Base-by-base conservation (phyloP, 805 yeast genomes). In the Lipomyces yamadae region DNA sequence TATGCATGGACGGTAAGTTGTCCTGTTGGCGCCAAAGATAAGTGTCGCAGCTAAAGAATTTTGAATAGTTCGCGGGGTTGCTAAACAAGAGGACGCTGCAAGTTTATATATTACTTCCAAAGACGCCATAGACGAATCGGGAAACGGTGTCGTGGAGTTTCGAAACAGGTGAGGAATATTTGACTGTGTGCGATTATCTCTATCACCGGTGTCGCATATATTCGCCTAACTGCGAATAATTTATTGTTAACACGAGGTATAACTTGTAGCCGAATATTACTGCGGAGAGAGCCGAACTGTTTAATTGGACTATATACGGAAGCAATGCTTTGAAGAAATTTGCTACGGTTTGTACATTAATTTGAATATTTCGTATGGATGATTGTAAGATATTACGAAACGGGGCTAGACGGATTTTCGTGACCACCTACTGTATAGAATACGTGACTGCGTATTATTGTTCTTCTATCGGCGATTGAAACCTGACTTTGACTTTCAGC, bases 261-360 rank as follows among this genome's bases (percentile, higher is more conserved):
- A 15, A 29, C 10, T 10, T 30, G 8, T 61, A 67, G 70, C 32
- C 65, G 71, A 24, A 39, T 68, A 30, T 11, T 68, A 10, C 54
- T 68, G 50, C 61, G 68, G 24, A 32, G 58, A 34, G 71, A 68
- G 29, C 35, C 11, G 1, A 67, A 67, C 37, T 68, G 71, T 58
- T n/a, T 68, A 32, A 32, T 68, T 29, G 71, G 71, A 15, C 15
- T 68, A 1, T 68, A 68, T 37, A 67, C 63, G 45, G 65, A 59
- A 24, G 33, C 56, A 6, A 6, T 18, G 24, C 48, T n/a, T 15
- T 34, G 15, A 15, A 42, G 24, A 13, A 15, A 42, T 15, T 18
- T 42, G 39, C 48, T 11, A 5, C n/a, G 24, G 48, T n/a, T 42
- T 15, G 48, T n/a, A 42, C 18, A n/a, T 15, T 42, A n/a, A n/a